Conservation (phyloP, 441 rosid genomes). For the Jatropha podagrica region DNA sequence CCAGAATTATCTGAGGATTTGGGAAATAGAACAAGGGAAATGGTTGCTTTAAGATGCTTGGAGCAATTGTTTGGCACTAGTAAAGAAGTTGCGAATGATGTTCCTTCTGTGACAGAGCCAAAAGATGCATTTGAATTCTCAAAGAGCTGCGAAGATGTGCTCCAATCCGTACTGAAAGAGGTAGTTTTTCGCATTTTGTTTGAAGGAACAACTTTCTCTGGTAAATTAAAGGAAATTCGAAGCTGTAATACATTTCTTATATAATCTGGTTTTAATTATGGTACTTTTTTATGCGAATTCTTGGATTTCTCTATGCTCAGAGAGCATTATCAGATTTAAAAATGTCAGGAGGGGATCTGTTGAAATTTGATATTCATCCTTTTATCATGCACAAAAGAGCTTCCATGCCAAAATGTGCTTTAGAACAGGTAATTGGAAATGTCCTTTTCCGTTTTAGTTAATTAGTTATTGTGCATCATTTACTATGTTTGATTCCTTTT, state of each 20-base stretch:
- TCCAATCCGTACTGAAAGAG: slow-evolving; percentile 36
- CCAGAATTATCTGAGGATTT: slow-evolving; percentile 33
- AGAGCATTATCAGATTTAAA: slow-evolving; percentile 29
- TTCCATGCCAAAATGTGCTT: slow-evolving; percentile 39
- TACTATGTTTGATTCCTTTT: slow-evolving; percentile 9
- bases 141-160: slow-evolving; percentile 45
- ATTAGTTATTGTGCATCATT: slow-evolving; percentile 5
- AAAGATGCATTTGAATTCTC: slow-evolving; percentile 35
- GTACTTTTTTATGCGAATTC: too few species aligned
- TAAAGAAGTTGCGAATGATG: slow-evolving; percentile 17
- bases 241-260: not conserved
- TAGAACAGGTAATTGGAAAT: slow-evolving; percentile 36
- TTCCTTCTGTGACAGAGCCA: slow-evolving; percentile 19
- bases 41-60: slow-evolving; percentile 54
- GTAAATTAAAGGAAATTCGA: not conserved
- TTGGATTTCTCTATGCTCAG: slow-evolving; percentile 28
- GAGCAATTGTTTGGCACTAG: slow-evolving; percentile 42
- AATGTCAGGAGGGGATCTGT: slow-evolving; percentile 31
- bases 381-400: slow-evolving; percentile 50
- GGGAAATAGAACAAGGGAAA: slow-evolving; percentile 39
- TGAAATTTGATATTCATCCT: slow-evolving; percentile 43
- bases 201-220: not conserved
- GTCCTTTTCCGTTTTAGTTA: not conserved
- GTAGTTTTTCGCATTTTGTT: slow-evolving; percentile 28
- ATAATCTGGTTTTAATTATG: not conserved